A percentile compares a stretch with the other conserved stretches of the same genome.
phyloP scores from a whole-genome alignment of 2,329 filamentous ascomycete genomes.

The Penicillium digitatum region DNA sequence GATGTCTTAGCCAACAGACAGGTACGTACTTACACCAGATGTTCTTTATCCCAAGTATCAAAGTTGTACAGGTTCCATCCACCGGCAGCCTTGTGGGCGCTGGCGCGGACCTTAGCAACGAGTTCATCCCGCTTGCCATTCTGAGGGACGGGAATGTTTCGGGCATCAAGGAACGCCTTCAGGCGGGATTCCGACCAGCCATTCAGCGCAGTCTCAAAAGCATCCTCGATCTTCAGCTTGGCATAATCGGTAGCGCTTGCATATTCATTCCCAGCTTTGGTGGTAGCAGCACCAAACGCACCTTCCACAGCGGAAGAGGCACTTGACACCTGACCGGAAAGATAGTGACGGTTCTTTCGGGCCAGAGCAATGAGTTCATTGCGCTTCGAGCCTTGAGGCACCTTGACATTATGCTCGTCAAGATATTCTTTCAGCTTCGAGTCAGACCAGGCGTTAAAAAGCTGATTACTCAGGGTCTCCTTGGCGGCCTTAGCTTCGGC shows the following conservation, averaged over 20 bases:
- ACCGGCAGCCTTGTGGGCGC: slow-evolving; percentile 65
- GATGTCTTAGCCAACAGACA: slow-evolving; percentile 9
- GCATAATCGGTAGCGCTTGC: slow-evolving; percentile 70
- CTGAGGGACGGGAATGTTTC: slow-evolving; percentile 71
- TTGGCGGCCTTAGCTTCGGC: slow-evolving; percentile 67
- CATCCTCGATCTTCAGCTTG: slow-evolving; percentile 58
- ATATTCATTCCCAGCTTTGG: slow-evolving; percentile 70
- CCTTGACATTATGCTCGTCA: slow-evolving; percentile 83
- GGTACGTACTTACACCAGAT: slow-evolving; percentile 53
- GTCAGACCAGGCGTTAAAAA: slow-evolving; percentile 89
- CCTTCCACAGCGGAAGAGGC: slow-evolving; percentile 47
- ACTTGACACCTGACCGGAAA: slow-evolving; percentile 48
- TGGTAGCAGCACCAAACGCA: slow-evolving; percentile 65
- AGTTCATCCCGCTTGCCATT: slow-evolving; percentile 68
- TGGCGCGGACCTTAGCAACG: slow-evolving; percentile 67
- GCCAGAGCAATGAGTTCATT: slow-evolving; percentile 88
- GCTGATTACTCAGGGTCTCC: slow-evolving; percentile 70
- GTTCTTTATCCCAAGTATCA: slow-evolving; percentile 69
- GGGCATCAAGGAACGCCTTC: slow-evolving; percentile 73
- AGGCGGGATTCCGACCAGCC: slow-evolving; percentile 72
- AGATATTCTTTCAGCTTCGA: slow-evolving; percentile 85
- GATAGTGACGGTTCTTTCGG: slow-evolving; percentile 76
- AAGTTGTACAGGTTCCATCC: slow-evolving; percentile 73
- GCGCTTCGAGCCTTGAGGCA: slow-evolving; percentile 84
- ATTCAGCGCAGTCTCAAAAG: slow-evolving; percentile 60